Base-by-base conservation (phyloP, 192 early-diverging fungal genomes). In the Funneliformis geosporum region DNA sequence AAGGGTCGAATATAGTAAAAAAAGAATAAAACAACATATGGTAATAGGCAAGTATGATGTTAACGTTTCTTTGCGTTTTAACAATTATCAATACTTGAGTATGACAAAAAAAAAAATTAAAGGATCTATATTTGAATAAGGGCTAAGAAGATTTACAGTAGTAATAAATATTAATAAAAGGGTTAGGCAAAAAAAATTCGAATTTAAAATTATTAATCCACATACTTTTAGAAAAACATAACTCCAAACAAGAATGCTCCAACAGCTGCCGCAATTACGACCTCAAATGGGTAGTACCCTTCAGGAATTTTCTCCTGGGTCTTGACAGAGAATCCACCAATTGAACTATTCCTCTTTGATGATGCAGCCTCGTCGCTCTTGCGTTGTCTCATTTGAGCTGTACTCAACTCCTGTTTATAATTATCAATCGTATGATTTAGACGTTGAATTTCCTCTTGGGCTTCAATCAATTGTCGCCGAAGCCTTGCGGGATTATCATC, bases 211-310 rank as follows among this genome's bases (percentile, higher is more conserved):
- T 55, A 55, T 55, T 55, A n/a, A 5, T 55, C 21, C 50, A 55
- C 50, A 55, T 55, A 55, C 50, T 55, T 77, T 55, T 67, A 78
- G 33, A 78, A 78, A 38, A 78, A 67, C 61, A 50, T 67, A 27
- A 68, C 76, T 28, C 76, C 76, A 65, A 67, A 66, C 10, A 78
- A 38, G 60, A 78, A 78, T 25, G 76, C 76, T 2, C 40, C 46
- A n/a, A 78, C 43, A 40, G 76, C 76, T 38, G 76, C 76, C 6
- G 64, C 76, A 28, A 67, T 28, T 7, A 78, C 44, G 2, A 78
- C 61, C 46, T 78, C 76, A 47, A 78, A 78, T 38, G 76, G 76
- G 50, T 78, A 78, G 38, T 78, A 78, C 0, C 76, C 76, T 67
- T 67, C 76, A 8, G 76, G 76, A 78, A 78, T 68, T 46, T 47